A percentile compares a stretch with the other conserved stretches of the same genome.
These are phyloP conservation scores for Phialemoniopsis sp. DNA, from an alignment of 2,329 filamentous ascomycete genomes.

Conservation along the genomic window DNA sequence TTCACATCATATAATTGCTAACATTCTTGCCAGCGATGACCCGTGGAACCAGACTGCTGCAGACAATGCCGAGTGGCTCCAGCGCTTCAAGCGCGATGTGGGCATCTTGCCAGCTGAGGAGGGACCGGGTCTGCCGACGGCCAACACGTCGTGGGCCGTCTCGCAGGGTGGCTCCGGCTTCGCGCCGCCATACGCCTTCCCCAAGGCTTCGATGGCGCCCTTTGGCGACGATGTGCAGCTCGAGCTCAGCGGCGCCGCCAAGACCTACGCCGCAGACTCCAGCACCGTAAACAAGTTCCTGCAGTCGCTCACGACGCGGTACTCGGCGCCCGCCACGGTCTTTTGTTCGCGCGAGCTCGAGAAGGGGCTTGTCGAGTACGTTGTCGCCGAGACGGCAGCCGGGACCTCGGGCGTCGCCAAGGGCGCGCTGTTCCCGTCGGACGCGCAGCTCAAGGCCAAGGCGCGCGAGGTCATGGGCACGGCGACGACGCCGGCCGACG, in stretches of 20 bases:
- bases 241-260: constrained; percentile 21
- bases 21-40: constrained; percentile 58
- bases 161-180: constrained; percentile 51
- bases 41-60: constrained; percentile 62
- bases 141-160: constrained; percentile 37
- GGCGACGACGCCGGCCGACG: constrained; percentile 48
- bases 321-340: constrained; percentile 41
- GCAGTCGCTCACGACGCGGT: constrained; percentile 35
- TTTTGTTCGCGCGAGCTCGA: constrained; percentile 59
- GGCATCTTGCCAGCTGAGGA: constrained; percentile 44
- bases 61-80: constrained; percentile 60
- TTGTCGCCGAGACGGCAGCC: constrained; percentile 31
- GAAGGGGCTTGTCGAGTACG: constrained; percentile 44
- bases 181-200: constrained; percentile 48
- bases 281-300: constrained; percentile 44
- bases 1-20: too few species aligned
- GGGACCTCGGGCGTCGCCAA: constrained; percentile 15
- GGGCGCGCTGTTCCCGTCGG: constrained; percentile 36
- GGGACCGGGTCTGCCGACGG: constrained; percentile 43
- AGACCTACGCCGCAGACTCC: constrained; percentile 36
- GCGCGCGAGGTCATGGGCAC: constrained; percentile 44
- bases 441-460: constrained; percentile 39
- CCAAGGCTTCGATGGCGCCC: constrained; percentile 30
- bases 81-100: constrained; percentile 55
- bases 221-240: constrained; percentile 23